Evolutionary conservation across 257 asterid genomes (phyloP), one percentile per base, ranked within the genome.

Genomic region (Primulina eburnea): DNA sequence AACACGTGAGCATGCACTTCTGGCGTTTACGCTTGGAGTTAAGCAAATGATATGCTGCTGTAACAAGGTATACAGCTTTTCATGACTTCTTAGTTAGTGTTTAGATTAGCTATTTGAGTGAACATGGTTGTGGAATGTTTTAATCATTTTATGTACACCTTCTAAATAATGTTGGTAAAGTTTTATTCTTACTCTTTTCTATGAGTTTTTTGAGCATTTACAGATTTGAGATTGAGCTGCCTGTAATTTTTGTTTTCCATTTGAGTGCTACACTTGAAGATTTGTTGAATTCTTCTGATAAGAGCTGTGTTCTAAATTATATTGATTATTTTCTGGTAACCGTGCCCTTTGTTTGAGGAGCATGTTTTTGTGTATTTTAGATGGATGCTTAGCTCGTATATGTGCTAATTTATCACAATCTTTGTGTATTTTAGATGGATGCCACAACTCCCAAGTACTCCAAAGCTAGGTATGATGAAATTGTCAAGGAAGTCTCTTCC

Each of bases 11-110:
- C 96, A 89, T 10, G 96, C 96, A 0, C 76, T 89, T 56, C 84
- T 87, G 70, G 96, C 96, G 62, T 89, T 89, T 79, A 89, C 95
- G 40, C 90, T 89, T 59, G 95, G 96, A 60, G 96, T 89, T 32
- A 87, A 37, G 75, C 96, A 89, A 40, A 89, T 89, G 96, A 87
- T 89, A 32, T 87, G 95, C 62, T 87, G 95, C 74, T 89, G 90
- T 52, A 85, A 84, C 85, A 83, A 87, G 93, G 94, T 85, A 29
- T 7, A 57, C 8, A 4, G 24, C 53, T 16, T 4, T 62, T 3
- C 8, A 3, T 0, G 26, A 24, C 1, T 24, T 24, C 26, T 1
- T 24, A 24, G 26, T 24, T 24, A 24, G 26, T 24, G 26, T 24
- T 24, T 24, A 24, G 26, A 24, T 6, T 4, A 9, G 56, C 0